These are phyloP conservation scores for Clavulina sp. DNA, from an alignment of 768 basidiomycete genomes.

Conservation along the genomic window DNA sequence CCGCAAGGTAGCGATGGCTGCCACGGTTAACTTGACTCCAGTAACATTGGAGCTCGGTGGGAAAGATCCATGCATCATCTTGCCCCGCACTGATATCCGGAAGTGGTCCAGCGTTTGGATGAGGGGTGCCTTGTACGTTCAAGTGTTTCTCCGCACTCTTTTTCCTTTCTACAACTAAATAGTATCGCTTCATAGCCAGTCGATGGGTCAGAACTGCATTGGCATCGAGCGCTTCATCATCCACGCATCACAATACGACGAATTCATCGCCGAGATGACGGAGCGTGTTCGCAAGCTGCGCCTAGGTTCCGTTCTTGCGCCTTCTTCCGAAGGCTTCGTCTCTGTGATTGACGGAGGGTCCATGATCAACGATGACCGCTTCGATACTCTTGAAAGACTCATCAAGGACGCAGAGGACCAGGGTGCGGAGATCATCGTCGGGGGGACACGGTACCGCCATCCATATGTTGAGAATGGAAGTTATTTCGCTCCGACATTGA, in stretches of 20 bases:
- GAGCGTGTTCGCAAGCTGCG: conserved; percentile 54
- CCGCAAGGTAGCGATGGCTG: conserved; percentile 58
- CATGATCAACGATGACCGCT: conserved; percentile 65
- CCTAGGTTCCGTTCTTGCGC: conserved; percentile 50
- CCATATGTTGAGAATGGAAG: conserved; percentile 50
- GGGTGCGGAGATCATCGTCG: conserved; percentile 46
- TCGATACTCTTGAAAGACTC: conserved; percentile 41
- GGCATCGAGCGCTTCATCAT: conserved; percentile 90
- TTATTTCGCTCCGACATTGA: conserved; percentile 76
- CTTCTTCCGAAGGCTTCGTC: conserved; percentile 46
- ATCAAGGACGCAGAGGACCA: conserved; percentile 49
- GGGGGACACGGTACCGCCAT: conserved; percentile 50
- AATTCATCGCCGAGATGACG: conserved; percentile 45
- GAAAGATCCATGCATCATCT: conserved; percentile 83
- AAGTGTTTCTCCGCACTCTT: not conserved
- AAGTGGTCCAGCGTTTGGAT: conserved; percentile 71
- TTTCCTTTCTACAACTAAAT: not conserved
- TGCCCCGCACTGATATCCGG: conserved; percentile 68
- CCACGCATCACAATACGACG: conserved; percentile 57
- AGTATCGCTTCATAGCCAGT: conserved; percentile 39
- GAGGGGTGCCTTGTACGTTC: conserved; percentile 76
- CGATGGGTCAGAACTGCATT: conserved; percentile 91
- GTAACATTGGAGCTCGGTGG: conserved; percentile 89
- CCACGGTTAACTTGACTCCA: conserved; percentile 74
- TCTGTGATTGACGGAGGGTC: conserved; percentile 68